Evolutionary conservation across 2,329 filamentous ascomycete species (phyloP).

Genomic region (Bipolaris cookei): DNA sequence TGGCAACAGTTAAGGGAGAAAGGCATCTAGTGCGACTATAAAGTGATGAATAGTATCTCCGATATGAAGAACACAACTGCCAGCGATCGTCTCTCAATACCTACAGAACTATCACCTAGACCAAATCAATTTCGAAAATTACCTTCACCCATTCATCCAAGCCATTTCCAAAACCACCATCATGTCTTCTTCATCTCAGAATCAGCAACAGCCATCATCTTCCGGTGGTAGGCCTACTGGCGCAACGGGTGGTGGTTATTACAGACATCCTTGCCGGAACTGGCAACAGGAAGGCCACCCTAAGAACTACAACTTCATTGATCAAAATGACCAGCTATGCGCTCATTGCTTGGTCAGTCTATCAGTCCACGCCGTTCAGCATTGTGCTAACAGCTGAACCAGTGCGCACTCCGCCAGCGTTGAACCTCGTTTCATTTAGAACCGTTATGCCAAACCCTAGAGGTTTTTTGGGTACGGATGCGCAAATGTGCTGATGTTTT

Average conservation of each 20-base stretch:
- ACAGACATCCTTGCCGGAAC: slow-evolving; percentile 30
- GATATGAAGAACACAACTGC: slow-evolving; percentile 6
- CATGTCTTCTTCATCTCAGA: slow-evolving; percentile 26
- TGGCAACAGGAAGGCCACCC: slow-evolving; percentile 30
- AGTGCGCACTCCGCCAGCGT: slow-evolving; percentile 32
- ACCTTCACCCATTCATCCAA: background rate
- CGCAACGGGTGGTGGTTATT: slow-evolving; percentile 32
- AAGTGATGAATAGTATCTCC: slow-evolving; percentile 16
- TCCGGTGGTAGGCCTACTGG: slow-evolving; percentile 32
- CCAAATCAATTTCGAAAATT: background rate
- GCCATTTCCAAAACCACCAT: background rate
- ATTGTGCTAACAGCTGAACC: slow-evolving; percentile 24
- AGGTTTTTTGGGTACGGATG: background rate
- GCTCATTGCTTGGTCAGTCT: slow-evolving; percentile 34
- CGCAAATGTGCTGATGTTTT: background rate
- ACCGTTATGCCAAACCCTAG: background rate
- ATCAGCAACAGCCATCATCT: slow-evolving; percentile 20
- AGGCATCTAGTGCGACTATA: slow-evolving; percentile 25
- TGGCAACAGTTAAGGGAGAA: slow-evolving; percentile 16
- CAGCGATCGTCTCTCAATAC: slow-evolving; percentile 2
- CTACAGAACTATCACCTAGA: background rate
- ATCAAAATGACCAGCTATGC: slow-evolving; percentile 28
- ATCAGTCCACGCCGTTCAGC: slow-evolving; percentile 16
- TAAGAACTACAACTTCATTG: slow-evolving; percentile 26
- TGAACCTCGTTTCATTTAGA: slow-evolving; percentile 7